A percentile compares a stretch with the other conserved stretches of the same genome.
Conservation (phyloP, 202 grass and related monocot species). For the Zoysia matrella region DNA sequence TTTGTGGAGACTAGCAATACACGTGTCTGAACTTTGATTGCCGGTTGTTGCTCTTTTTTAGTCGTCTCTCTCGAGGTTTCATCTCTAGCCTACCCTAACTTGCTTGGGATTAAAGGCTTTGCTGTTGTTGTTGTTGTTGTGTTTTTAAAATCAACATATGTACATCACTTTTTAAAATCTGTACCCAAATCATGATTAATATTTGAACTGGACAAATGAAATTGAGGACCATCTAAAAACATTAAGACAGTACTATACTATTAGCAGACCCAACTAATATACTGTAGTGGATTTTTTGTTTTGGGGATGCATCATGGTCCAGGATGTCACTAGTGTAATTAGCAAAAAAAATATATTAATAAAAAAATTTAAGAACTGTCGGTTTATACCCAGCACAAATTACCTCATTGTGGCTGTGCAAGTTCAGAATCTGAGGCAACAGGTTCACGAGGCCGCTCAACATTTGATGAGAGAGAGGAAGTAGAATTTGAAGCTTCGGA, state of each 20-base stretch:
- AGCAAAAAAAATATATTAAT: too few relatives aligned
- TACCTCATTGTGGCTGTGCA: conserved; percentile 49
- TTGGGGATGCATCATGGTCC: not conserved
- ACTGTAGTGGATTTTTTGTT: not conserved
- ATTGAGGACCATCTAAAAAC: not conserved
- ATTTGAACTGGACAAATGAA: not conserved
- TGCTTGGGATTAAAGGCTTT: too few relatives aligned
- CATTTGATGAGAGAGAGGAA: conserved; percentile 48
- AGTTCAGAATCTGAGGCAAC: conserved; percentile 25
- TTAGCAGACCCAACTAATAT: not conserved
- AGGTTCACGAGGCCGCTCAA: conserved; percentile 37
- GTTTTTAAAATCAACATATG: too few relatives aligned
- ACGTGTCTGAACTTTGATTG: too few relatives aligned
- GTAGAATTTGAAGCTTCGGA: conserved; percentile 34
- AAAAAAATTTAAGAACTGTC: not conserved
- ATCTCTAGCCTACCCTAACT: too few relatives aligned
- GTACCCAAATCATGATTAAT: too few relatives aligned
- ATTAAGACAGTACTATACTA: not conserved
- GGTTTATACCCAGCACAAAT: not conserved
- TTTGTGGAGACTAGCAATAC: too few relatives aligned
- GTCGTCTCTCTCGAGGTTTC: too few relatives aligned
- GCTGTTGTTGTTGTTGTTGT: too few relatives aligned
- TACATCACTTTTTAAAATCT: too few relatives aligned
- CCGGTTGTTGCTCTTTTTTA: too few relatives aligned
- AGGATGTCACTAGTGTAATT: too few relatives aligned